A percentile compares a stretch with the other conserved stretches of the same genome.
Conservation (phyloP, 495 filamentous ascomycete species). For the Aspergillus panamensis region DNA sequence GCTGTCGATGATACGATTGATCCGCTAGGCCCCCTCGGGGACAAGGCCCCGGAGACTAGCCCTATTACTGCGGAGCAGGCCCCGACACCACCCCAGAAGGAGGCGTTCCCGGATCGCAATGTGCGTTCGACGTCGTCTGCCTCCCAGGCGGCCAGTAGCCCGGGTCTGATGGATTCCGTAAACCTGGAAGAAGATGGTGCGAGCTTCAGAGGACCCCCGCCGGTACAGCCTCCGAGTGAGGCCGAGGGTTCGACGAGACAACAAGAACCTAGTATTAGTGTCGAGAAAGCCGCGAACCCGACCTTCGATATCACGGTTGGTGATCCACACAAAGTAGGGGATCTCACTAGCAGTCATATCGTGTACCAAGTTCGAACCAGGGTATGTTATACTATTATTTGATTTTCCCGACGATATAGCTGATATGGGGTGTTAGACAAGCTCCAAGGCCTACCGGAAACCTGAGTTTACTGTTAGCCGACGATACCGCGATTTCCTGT, state of each 20-base stretch:
- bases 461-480: slow-evolving; percentile 88
- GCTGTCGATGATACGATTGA: slow-evolving; percentile 87
- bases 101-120: slow-evolving; percentile 60
- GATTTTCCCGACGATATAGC: slow-evolving; percentile 4
- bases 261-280: slow-evolving; percentile 74
- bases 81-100: slow-evolving; percentile 87
- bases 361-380: slow-evolving; percentile 94
- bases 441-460: slow-evolving; percentile 90
- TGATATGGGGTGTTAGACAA: slow-evolving; percentile 57
- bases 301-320: slow-evolving; percentile 90
- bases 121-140: slow-evolving; percentile 49
- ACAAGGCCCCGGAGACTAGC: slow-evolving; percentile 48
- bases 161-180: slow-evolving; percentile 58
- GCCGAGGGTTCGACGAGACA: slow-evolving; percentile 49
- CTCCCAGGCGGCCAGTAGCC: slow-evolving; percentile 46
- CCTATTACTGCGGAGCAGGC: slow-evolving; percentile 56
- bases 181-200: slow-evolving; percentile 60
- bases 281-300: slow-evolving; percentile 88
- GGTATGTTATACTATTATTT: slow-evolving; percentile 47
- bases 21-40: slow-evolving; percentile 81
- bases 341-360: slow-evolving; percentile 93
- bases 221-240: slow-evolving; percentile 63
- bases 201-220: slow-evolving; percentile 64
- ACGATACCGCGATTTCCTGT: slow-evolving; percentile 93
- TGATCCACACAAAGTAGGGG: slow-evolving; percentile 96